These are phyloP conservation scores for Populus hybrid DNA, from an alignment of 441 rosid species.

Conservation along the genomic window DNA sequence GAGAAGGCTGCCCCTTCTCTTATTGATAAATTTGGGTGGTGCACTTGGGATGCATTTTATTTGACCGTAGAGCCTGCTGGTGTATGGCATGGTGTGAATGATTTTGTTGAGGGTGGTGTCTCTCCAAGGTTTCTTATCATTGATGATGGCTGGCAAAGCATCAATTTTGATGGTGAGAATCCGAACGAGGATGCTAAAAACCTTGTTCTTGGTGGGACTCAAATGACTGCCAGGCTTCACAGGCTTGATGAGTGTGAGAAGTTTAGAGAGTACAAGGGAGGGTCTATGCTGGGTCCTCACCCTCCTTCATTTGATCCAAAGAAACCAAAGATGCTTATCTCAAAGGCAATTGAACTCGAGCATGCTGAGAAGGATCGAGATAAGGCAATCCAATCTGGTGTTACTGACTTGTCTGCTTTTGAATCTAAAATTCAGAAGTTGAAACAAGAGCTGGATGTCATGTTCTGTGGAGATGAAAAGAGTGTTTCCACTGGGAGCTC, in stretches of 20 bases:
- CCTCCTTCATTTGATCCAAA: constrained; percentile 47
- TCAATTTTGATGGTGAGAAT: constrained; percentile 57
- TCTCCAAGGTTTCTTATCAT: constrained; percentile 69
- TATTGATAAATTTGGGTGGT: constrained; percentile 81
- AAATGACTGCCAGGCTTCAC: constrained; percentile 71
- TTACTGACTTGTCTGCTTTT: constrained; percentile 29
- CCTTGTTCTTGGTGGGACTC: constrained; percentile 76
- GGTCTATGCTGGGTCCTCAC: constrained; percentile 41
- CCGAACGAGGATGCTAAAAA: constrained; percentile 45
- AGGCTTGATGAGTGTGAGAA: constrained; percentile 64
- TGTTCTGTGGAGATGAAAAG: constrained; percentile 32
- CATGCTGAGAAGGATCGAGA: constrained; percentile 45
- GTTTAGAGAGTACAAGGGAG: constrained; percentile 56
- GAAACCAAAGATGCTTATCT: constrained; percentile 58
- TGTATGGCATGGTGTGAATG: constrained; percentile 66
- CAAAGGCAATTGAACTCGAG: constrained; percentile 62
- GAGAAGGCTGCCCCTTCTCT: constrained; percentile 58
- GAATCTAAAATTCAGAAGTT: constrained; percentile 41
- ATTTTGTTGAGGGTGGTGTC: constrained; percentile 50
- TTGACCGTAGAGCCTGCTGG: constrained; percentile 69
- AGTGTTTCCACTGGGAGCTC: constrained; percentile 11
- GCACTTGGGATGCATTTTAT: constrained; percentile 91
- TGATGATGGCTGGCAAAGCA: constrained; percentile 91
- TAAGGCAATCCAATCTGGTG: constrained; percentile 35
- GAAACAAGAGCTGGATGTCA: constrained; percentile 46